These are phyloP conservation scores for Saturnispora bothae DNA, from an alignment of 805 yeast genomes.

Conservation along the genomic window DNA sequence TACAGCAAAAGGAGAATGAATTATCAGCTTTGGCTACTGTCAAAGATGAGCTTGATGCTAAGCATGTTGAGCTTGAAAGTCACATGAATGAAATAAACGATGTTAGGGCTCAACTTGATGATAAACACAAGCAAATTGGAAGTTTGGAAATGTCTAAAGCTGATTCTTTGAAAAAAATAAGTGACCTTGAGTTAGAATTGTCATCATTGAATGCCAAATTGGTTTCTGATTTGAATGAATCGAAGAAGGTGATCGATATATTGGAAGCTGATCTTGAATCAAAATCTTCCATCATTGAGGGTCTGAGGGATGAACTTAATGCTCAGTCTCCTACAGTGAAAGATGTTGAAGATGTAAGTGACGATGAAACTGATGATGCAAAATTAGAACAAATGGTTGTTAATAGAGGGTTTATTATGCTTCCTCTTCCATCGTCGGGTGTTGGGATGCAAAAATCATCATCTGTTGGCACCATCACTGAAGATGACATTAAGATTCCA, in stretches of 20 bases:
- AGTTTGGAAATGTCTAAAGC: not conserved
- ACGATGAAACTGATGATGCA: slow-evolving; percentile 1
- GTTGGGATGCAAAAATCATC: slow-evolving; percentile 2
- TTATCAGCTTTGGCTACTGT: not conserved
- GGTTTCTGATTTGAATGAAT: not conserved
- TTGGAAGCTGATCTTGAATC: not conserved
- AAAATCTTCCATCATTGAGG: not conserved
- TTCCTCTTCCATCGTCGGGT: not conserved
- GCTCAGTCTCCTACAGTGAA: not conserved
- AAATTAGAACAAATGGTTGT: slow-evolving; percentile 2
- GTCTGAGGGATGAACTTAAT: not conserved
- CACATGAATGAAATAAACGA: not conserved
- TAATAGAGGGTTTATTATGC: slow-evolving; percentile 4
- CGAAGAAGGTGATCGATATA: not conserved
- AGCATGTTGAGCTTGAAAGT: slow-evolving; percentile 4
- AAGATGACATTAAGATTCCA: slow-evolving; percentile 1
- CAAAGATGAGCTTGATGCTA: not conserved
- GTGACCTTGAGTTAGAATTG: slow-evolving; percentile 3
- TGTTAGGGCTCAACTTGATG: slow-evolving; percentile 1
- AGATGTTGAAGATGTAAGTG: not conserved
- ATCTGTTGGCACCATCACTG: slow-evolving; percentile 10
- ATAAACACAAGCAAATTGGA: slow-evolving; percentile 2
- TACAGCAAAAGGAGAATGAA: slow-evolving; percentile 7
- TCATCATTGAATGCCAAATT: not conserved
- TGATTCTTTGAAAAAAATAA: not conserved